These are phyloP conservation scores for Mycena amicta DNA, from an alignment of 768 basidiomycete genomes.

Conservation along the genomic window DNA sequence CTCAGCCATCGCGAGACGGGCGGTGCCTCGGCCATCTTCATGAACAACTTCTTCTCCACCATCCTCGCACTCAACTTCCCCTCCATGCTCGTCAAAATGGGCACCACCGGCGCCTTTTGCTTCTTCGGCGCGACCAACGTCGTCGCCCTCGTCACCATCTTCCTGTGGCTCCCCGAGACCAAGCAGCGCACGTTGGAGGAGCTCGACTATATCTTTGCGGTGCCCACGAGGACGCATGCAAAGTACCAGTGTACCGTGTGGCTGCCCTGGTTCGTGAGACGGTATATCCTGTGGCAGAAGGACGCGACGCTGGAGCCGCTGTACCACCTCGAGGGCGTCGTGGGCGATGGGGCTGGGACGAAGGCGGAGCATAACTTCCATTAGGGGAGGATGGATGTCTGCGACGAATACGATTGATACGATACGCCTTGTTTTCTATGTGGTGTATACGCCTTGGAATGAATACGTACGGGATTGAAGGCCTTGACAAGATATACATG, in stretches of 20 bases:
- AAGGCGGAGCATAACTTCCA: too few species aligned
- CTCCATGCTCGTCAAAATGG: constrained; percentile 49
- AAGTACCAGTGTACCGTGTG: constrained; percentile 46
- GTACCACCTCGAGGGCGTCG: constrained; percentile 56
- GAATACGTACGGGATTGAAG: too few species aligned
- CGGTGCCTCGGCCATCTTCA: constrained; percentile 52
- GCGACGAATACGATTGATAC: too few species aligned
- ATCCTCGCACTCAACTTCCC: constrained; percentile 65
- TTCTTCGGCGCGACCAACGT: constrained; percentile 59
- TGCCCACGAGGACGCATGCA: constrained; percentile 47
- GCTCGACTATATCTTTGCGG: constrained; percentile 54
- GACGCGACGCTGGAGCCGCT: constrained; percentile 43
- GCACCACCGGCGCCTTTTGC: constrained; percentile 51
- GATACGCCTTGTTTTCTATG: too few species aligned
- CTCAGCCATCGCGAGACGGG: constrained; percentile 74
- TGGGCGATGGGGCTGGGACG: too few species aligned
- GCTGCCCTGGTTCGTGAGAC: constrained; percentile 54
- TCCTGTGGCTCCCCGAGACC: constrained; percentile 57
- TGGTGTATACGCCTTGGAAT: too few species aligned
- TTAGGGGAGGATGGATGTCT: too few species aligned
- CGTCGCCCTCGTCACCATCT: constrained; percentile 55
- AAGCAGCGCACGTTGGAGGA: constrained; percentile 55
- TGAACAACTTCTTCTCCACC: constrained; percentile 53
- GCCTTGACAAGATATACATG: too few species aligned
- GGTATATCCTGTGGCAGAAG: constrained; percentile 45